Evolutionary conservation across 305 asterid genomes (phyloP).

Genomic region (Solanum chacoense): DNA sequence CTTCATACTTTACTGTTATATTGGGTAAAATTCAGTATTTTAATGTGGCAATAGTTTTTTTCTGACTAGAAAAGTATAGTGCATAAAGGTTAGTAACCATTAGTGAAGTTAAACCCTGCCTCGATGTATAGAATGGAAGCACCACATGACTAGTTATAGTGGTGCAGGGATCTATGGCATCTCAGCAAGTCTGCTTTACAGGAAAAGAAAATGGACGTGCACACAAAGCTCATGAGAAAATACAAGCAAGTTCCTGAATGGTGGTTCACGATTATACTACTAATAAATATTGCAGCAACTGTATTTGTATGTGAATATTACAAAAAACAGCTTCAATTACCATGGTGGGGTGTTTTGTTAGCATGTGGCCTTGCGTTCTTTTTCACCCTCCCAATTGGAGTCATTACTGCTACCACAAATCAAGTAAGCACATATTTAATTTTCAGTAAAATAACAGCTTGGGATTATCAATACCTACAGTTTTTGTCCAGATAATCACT

Average conservation of each 20-base stretch:
- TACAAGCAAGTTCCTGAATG: slow-evolving; percentile 87
- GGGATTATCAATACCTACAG: background rate
- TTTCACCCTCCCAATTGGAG: slow-evolving; percentile 88
- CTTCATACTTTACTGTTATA: background rate
- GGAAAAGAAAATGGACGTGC: slow-evolving; percentile 66
- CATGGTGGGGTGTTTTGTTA: slow-evolving; percentile 93
- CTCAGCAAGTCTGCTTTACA: slow-evolving; percentile 63
- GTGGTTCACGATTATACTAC: slow-evolving; percentile 71
- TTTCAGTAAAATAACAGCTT: background rate
- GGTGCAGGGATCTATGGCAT: slow-evolving; percentile 61
- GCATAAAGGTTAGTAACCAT: background rate
- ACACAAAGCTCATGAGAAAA: slow-evolving; percentile 75
- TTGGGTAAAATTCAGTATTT: background rate
- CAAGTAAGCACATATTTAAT: slow-evolving; percentile 36
- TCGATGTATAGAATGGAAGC: background rate
- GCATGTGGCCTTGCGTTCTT: slow-evolving; percentile 70
- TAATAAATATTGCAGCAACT: slow-evolving; percentile 48
- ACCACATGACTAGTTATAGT: background rate
- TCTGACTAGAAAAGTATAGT: background rate
- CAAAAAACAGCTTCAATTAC: slow-evolving; percentile 76
- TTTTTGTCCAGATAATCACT: background rate
- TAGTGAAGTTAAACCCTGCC: background rate
- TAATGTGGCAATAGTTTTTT: background rate
- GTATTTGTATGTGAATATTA: slow-evolving; percentile 53
- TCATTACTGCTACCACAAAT: slow-evolving; percentile 83